Conservation (phyloP, 768 basidiomycete genomes). For the Favolaschia claudopus region DNA sequence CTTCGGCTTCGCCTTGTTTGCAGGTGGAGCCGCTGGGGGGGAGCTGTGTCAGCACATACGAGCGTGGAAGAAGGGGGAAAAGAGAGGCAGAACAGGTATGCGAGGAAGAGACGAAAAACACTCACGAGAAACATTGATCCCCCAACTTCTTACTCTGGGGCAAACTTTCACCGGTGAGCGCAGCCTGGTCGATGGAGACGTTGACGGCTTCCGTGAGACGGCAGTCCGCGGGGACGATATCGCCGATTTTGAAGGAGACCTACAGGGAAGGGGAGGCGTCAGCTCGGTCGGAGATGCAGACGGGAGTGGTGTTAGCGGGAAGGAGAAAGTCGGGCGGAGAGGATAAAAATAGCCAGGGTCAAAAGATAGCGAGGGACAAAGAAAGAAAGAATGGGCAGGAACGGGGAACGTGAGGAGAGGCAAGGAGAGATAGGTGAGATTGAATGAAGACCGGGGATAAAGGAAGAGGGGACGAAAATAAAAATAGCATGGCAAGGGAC, state of each 20-base stretch:
- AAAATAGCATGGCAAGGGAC: too few relatives aligned
- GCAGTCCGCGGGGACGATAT: slow-evolving; percentile 97
- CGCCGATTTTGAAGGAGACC: slow-evolving; percentile 99
- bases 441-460: too few relatives aligned
- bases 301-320: too few relatives aligned
- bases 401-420: too few relatives aligned
- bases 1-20: slow-evolving; percentile 99
- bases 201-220: slow-evolving; percentile 97
- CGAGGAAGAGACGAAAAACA: slow-evolving; percentile 30
- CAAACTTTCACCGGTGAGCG: slow-evolving; percentile 96
- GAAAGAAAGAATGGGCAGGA: too few relatives aligned
- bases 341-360: too few relatives aligned
- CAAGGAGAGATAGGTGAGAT: too few relatives aligned
- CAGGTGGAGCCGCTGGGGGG: slow-evolving; percentile 89
- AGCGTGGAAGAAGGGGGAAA: slow-evolving; percentile 2
- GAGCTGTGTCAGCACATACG: slow-evolving; percentile 14
- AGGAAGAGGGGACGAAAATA: too few relatives aligned
- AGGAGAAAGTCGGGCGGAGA: too few relatives aligned
- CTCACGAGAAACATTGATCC: slow-evolving; percentile 98
- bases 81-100: slow-evolving; percentile 5
- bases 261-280: too few relatives aligned
- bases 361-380: too few relatives aligned
- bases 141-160: slow-evolving; percentile 91
- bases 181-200: slow-evolving; percentile 98
- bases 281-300: too few relatives aligned